Percentiles rank a stretch among this genome's conserved stretches.
These are phyloP conservation scores for Omphalotus olearius DNA, from an alignment of 1,284 basidiomycete genomes.

Conservation along the genomic window DNA sequence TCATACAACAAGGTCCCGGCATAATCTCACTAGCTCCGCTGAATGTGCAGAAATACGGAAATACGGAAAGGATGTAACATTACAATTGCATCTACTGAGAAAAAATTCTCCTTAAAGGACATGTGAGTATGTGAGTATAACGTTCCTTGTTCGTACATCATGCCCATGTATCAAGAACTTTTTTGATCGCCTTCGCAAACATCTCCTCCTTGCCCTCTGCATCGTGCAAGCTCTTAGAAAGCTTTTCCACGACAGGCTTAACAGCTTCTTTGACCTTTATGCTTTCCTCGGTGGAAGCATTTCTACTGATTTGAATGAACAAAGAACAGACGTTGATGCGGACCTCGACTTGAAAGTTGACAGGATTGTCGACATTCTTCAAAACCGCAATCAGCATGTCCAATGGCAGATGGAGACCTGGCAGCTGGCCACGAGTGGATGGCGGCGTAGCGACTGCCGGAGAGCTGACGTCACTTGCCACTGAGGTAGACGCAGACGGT, in stretches of 20 bases:
- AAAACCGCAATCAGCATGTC: constrained; percentile 64
- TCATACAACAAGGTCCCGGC: no score
- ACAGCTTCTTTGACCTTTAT: constrained; percentile 45
- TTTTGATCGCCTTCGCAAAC: constrained; percentile 39
- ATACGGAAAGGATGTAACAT: no score
- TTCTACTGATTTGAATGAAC: constrained; percentile 56
- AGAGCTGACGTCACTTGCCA: constrained; percentile 38
- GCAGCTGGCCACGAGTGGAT: constrained; percentile 35
- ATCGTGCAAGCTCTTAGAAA: constrained; percentile 32
- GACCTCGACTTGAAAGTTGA: constrained; percentile 62
- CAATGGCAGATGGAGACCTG: constrained; percentile 46
- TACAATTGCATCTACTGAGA: no score
- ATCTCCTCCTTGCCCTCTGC: constrained; percentile 40
- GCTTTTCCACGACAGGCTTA: constrained; percentile 46
- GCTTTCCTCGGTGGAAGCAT: constrained; percentile 44
- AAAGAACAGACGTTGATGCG: constrained; percentile 71
- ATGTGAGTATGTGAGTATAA: no score
- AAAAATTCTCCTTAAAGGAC: no score
- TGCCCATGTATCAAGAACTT: constrained; percentile 42
- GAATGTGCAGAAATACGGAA: no score
- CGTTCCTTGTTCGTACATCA: neutral
- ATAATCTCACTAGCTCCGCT: no score
- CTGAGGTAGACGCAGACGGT: constrained; percentile 37
- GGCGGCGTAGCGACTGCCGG: constrained; percentile 35
- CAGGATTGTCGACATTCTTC: constrained; percentile 47